Evolutionary conservation across 1,284 basidiomycete species (phyloP).

Genomic region (Marasmius fiardii): DNA sequence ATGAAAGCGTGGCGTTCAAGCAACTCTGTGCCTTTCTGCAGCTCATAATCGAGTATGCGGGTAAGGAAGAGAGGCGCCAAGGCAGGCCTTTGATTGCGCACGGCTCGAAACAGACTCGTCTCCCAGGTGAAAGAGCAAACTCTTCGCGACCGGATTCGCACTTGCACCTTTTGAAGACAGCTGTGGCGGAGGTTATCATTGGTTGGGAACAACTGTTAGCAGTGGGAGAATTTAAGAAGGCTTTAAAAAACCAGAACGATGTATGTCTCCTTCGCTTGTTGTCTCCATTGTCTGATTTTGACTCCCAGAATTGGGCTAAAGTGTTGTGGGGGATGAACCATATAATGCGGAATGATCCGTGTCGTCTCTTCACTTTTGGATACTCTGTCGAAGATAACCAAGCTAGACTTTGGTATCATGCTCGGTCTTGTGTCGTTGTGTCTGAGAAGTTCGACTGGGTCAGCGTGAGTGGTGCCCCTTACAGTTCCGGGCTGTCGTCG

Average conservation of each 20-base stretch:
- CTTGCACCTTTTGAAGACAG: background rate
- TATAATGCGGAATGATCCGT: constrained; percentile 14
- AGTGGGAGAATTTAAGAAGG: background rate
- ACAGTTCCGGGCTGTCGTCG: no score
- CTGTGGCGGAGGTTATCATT: background rate
- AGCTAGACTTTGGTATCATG: constrained; percentile 11
- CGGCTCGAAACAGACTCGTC: background rate
- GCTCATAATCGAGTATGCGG: background rate
- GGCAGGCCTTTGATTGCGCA: background rate
- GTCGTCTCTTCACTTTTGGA: constrained; percentile 13
- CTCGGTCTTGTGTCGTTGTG: background rate
- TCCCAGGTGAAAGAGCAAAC: background rate
- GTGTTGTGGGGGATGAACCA: constrained; percentile 12
- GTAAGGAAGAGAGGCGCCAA: no score
- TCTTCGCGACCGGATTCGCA: background rate
- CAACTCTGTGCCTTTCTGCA: background rate
- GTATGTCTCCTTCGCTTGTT: background rate
- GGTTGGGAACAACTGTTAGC: background rate
- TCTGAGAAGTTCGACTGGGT: background rate
- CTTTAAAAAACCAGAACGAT: background rate
- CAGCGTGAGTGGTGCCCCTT: no score
- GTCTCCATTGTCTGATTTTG: background rate
- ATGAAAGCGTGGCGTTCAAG: background rate
- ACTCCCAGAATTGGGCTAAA: constrained; percentile 11
- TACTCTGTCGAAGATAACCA: constrained; percentile 12